A percentile compares a stretch with the other conserved stretches of the same genome.
These are phyloP conservation scores for Leavenworthia alabamica DNA, from an alignment of 345 rosid genomes.

Conservation along the genomic window DNA sequence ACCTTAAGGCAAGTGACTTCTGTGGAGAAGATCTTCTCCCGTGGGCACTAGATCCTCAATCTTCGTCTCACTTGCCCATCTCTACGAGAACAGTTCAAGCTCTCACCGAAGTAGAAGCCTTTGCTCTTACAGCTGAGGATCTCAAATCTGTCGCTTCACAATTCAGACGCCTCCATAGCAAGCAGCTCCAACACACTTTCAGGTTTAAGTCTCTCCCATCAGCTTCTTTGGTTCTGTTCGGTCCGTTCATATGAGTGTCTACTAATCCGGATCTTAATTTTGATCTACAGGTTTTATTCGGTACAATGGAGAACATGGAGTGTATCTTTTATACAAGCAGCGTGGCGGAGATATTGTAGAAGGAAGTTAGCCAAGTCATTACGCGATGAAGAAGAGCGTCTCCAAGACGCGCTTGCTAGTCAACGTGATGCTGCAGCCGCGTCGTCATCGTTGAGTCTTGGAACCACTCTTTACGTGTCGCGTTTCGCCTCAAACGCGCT, in stretches of 20 bases:
- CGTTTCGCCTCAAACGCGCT: slow-evolving; percentile 42
- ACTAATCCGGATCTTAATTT: not conserved
- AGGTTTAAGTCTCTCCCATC: not conserved
- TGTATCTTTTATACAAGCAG: slow-evolving; percentile 31
- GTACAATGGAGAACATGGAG: slow-evolving; percentile 36
- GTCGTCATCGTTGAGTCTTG: slow-evolving; percentile 32
- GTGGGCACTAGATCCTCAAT: slow-evolving; percentile 51
- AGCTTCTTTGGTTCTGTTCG: no score
- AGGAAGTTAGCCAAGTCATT: slow-evolving; percentile 26
- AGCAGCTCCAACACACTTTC: slow-evolving; percentile 31
- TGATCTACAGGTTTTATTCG: slow-evolving; percentile 30
- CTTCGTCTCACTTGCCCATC: slow-evolving; percentile 31
- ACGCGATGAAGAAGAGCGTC: slow-evolving; percentile 30
- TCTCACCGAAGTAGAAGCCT: slow-evolving; percentile 35
- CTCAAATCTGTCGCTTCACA: slow-evolving; percentile 32
- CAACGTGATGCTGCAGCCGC: slow-evolving; percentile 5
- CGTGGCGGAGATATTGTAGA: slow-evolving; percentile 30
- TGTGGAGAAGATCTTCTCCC: slow-evolving; percentile 35
- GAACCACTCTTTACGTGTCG: slow-evolving; percentile 43
- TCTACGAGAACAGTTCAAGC: slow-evolving; percentile 38
- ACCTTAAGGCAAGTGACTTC: slow-evolving; percentile 37
- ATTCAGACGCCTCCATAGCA: slow-evolving; percentile 35
- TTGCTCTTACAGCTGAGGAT: slow-evolving; percentile 33
- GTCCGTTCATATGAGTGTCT: not conserved
- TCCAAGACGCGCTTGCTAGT: slow-evolving; percentile 31